Evolutionary conservation across 345 rosid species (phyloP), one percentile per base, ranked within the genome.

Genomic region (Eutrema yunnanense): DNA sequence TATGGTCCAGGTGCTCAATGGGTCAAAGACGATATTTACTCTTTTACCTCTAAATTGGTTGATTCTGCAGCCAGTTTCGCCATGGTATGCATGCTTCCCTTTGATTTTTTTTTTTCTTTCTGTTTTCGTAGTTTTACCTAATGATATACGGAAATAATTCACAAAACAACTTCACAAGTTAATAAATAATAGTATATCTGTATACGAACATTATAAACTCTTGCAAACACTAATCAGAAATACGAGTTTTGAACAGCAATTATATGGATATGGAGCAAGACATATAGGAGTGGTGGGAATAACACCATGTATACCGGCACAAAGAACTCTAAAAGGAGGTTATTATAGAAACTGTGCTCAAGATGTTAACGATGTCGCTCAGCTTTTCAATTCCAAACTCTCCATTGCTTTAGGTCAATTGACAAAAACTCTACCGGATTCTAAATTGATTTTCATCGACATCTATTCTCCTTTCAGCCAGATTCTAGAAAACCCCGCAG

Each of bases 241-340:
- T 41, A 41, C 10, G 1, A 41, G 0, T 27, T 53, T 30, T 14
- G 13, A 53, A 30, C 19, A 89, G 92, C 88, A 82, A 33, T 81
- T 90, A 0, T 72, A 82, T 52, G 76, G 65, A 51, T 6, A 82
- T 0, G 96, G 96, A 64, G 91, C 85, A 29, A 82, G 87, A 63
- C 88, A 80, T 29, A 82, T 88, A 14, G 89, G 67, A 43, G 79
- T 87, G 5, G 1, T 85, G 0, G 69, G 89, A 51, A 32, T 78
- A 70, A 83, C 90, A 6, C 87, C 88, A 37, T 88, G 95, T 44
- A 32, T 83, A 47, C 92, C 96, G 26, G 62, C 80, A 3, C 91
- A 86, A 51, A 84, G 95, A 82, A 88, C 87, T 1, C 5, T 84
- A 1, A 69, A 62, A 4, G 93, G 96, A 58, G 89, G 96, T 41